Base-by-base conservation (phyloP, 768 basidiomycete genomes). In the Pleurotus platypus region DNA sequence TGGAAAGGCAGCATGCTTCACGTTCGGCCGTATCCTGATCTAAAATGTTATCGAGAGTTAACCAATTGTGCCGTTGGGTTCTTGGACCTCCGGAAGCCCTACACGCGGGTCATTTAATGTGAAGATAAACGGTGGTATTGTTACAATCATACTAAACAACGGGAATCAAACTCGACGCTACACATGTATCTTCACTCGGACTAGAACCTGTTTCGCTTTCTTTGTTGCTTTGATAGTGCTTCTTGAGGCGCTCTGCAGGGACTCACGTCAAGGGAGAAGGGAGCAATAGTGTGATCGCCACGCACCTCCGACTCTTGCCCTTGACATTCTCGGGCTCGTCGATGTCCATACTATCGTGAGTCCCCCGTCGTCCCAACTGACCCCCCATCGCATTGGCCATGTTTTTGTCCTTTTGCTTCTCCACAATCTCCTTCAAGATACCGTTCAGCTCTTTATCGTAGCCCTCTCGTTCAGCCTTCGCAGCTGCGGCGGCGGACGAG, bases 291-390 rank as follows among this genome's bases (percentile, higher is more conserved):
- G 49, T 24, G 22, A 39, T 43, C 8, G 30, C 46, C 45, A 78
- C 84, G 30, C 62, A 87, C 86, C 83, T 86, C 62, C 85, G 73
- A 63, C 81, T 85, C 69, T 86, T 87, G 5, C 78, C 75, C 63
- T 77, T 80, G 3, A 63, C 58, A 27, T 72, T 72, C n/a, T 74
- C 73, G 1, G 78, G 74, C 53, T 89, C 87, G 58, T 89, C 87
- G 1, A 89, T 75, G 62, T 89, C 87, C 87, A 89, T 89, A 38
- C 65, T 58, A 43, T 67, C 69, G 61, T 58, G 65, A 60, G 55
- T 56, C 63, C 51, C 46, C 46, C 48, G 61, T 64, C 16, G 40
- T 22, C 55, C 27, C 12, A 46, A 46, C n/a, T 61, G 60, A 37
- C 62, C 60, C 35, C 62, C 63, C 63, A 66, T 46, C 53, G 56